Evolutionary conservation across 2,329 filamentous ascomycete genomes (phyloP).

Genomic region (Xylaria arbuscula): DNA sequence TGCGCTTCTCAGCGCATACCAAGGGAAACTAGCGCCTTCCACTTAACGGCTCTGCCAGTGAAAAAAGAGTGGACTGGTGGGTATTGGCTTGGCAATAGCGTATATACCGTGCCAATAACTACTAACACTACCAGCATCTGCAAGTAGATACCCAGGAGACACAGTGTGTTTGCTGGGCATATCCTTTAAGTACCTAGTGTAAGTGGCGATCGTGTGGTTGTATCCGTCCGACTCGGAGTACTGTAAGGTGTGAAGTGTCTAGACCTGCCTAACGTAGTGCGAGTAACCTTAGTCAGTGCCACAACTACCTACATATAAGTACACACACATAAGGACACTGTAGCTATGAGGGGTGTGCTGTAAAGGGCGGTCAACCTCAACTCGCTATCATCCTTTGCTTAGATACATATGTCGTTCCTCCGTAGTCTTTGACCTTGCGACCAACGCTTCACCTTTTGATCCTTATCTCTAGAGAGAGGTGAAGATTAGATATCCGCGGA

Average conservation of each 20-base stretch:
- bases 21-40: neutral
- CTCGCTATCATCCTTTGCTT: neutral
- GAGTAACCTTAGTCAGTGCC: slow-evolving; percentile 9
- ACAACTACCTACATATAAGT: neutral
- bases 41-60: slow-evolving; percentile 2
- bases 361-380: slow-evolving; percentile 15
- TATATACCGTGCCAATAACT: neutral
- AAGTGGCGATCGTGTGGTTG: slow-evolving; percentile 5
- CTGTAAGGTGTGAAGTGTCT: no score
- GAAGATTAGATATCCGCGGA: neutral
- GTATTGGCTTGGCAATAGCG: neutral
- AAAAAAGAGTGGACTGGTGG: slow-evolving; percentile 7
- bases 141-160: neutral
- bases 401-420: neutral
- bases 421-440: neutral
- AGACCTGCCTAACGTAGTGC: no score
- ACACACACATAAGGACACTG: no score
- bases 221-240: slow-evolving; percentile 4
- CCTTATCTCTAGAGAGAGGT: slow-evolving; percentile 1
- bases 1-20: neutral
- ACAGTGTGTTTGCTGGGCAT: neutral
- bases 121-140: neutral
- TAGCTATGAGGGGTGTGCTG: neutral
- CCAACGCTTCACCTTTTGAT: neutral
- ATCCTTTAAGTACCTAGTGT: no score